Evolutionary conservation across 495 filamentous ascomycete species (phyloP).

Genomic region (Podospora anserina): DNA sequence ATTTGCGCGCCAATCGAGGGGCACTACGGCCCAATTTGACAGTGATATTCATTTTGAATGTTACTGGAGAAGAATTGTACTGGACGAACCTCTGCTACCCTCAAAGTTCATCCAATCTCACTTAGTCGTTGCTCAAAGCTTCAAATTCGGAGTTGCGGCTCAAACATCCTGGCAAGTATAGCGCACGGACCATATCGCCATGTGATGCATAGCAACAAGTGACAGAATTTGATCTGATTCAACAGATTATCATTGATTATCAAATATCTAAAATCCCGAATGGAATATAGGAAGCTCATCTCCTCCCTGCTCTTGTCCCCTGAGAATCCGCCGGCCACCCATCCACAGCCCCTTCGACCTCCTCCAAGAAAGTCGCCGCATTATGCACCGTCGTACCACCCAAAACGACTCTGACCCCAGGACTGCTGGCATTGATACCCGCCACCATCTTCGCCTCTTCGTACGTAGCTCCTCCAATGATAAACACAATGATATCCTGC

Average conservation of each 20-base stretch:
- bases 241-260: not conserved
- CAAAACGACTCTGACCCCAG: slow-evolving; percentile 82
- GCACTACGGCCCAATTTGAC: not conserved
- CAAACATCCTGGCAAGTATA: not conserved
- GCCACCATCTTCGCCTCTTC: slow-evolving; percentile 95
- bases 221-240: not conserved
- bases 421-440: slow-evolving; percentile 84
- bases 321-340: slow-evolving; percentile 76
- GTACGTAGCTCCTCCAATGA: slow-evolving; percentile 89
- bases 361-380: slow-evolving; percentile 80
- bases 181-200: not conserved
- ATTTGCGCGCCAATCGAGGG: not conserved
- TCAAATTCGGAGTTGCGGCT: not conserved
- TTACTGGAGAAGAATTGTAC: not conserved
- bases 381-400: slow-evolving; percentile 84
- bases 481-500: slow-evolving; percentile 92
- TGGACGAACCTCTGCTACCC: not conserved
- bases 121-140: not conserved
- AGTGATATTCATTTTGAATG: not conserved
- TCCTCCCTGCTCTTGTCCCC: not conserved
- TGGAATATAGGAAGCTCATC: not conserved
- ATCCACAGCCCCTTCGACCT: slow-evolving; percentile 73
- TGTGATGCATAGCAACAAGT: not conserved
- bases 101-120: not conserved
- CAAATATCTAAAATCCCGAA: not conserved